Conservation (phyloP, 768 basidiomycete species). For the Russula virescens region DNA sequence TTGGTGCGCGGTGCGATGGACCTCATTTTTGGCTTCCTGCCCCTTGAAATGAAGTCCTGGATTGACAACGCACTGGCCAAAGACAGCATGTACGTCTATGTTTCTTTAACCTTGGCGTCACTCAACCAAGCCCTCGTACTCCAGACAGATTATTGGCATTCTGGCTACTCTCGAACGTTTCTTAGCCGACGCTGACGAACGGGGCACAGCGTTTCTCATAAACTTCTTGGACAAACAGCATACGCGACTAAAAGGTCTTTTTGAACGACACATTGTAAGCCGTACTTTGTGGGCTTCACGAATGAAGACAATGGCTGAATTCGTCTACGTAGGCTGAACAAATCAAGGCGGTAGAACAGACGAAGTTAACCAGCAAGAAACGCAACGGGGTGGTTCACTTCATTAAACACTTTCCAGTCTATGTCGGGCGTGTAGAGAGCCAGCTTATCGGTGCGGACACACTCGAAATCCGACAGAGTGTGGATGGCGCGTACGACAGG, state of each 20-base stretch:
- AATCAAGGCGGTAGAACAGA: constrained; percentile 82
- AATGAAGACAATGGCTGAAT: constrained; percentile 6
- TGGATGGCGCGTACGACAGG: constrained; percentile 81
- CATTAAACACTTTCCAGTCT: constrained; percentile 87
- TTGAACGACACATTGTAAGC: constrained; percentile 71
- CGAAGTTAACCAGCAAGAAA: constrained; percentile 88
- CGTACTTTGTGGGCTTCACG: background rate
- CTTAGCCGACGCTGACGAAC: constrained; percentile 70
- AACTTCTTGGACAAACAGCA: constrained; percentile 79
- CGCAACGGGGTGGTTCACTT: constrained; percentile 89
- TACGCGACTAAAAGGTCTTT: constrained; percentile 62
- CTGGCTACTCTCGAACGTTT: constrained; percentile 73
- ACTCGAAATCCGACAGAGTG: constrained; percentile 68
- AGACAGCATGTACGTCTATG: constrained; percentile 60
- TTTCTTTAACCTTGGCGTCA: background rate
- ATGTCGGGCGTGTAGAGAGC: constrained; percentile 74
- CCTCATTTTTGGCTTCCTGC: constrained; percentile 90
- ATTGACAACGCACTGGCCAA: constrained; percentile 69
- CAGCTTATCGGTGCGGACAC: constrained; percentile 75
- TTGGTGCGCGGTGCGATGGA: constrained; percentile 88
- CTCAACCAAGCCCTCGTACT: background rate
- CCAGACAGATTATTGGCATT: constrained; percentile 81
- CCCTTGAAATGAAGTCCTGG: constrained; percentile 78
- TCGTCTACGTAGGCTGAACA: constrained; percentile 61
- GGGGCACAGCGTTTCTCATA: constrained; percentile 67